Percentiles rank a stretch among this genome's conserved stretches.
phyloP scores from a whole-genome alignment of 106 monocot species.

The Dioscorea zingiberensis region DNA sequence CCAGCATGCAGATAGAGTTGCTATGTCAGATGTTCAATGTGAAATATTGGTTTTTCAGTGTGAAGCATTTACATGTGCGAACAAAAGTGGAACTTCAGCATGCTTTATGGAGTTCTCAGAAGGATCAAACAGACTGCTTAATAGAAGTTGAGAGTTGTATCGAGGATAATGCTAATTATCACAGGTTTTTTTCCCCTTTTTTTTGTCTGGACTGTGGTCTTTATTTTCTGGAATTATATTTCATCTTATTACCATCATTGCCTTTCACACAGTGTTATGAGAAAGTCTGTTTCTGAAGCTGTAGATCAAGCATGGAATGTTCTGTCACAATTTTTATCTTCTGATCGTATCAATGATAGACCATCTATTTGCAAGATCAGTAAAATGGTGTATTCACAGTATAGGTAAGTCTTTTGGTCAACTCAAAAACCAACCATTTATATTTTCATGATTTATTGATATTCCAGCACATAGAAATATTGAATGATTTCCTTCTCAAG shows the following conservation, averaged over 20 bases:
- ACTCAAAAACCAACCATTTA: not conserved
- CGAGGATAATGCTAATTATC: constrained; percentile 66
- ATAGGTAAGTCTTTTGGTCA: constrained; percentile 41
- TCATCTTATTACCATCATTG: not conserved
- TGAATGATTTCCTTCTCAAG: too few species aligned
- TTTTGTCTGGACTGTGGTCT: not conserved
- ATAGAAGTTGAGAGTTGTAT: constrained; percentile 88
- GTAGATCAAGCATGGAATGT: constrained; percentile 29
- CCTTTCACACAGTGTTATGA: constrained; percentile 40
- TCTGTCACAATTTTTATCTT: constrained; percentile 20
- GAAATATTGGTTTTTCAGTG: constrained; percentile 31
- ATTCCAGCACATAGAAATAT: not conserved
- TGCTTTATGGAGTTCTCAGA: constrained; percentile 44
- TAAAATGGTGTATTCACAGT: constrained; percentile 66
- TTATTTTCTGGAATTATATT: not conserved
- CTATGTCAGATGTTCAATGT: too few species aligned
- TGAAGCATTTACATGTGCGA: constrained; percentile 59
- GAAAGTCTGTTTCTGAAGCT: constrained; percentile 29
- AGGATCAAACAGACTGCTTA: constrained; percentile 45
- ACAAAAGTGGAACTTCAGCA: constrained; percentile 78
- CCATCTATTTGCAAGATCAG: constrained; percentile 35
- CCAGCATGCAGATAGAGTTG: too few species aligned
- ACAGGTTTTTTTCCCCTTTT: constrained; percentile 46
- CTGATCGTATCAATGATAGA: constrained; percentile 9
- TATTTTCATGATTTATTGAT: not conserved